These are phyloP conservation scores for Sordariomycetes sp. DNA, from an alignment of 2,329 filamentous ascomycete species.

Conservation along the genomic window DNA sequence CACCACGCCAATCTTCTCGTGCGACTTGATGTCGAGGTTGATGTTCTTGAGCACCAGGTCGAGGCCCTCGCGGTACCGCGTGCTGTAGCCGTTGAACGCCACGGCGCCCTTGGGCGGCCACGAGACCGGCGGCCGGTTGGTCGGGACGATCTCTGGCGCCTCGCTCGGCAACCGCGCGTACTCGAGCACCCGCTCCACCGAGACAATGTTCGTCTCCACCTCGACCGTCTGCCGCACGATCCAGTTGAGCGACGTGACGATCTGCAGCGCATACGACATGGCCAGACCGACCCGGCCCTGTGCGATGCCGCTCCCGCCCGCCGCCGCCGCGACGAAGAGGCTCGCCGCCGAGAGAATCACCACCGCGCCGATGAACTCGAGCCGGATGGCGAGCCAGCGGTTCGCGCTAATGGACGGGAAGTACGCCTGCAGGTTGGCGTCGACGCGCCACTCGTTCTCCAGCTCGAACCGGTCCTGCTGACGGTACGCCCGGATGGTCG, in stretches of 20 bases:
- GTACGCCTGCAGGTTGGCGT: slow-evolving; percentile 86
- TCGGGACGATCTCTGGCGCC: slow-evolving; percentile 84
- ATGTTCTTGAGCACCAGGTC: slow-evolving; percentile 91
- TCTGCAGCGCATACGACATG: slow-evolving; percentile 96
- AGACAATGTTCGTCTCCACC: slow-evolving; percentile 99
- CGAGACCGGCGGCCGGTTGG: slow-evolving; percentile 71
- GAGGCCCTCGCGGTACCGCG: slow-evolving; percentile 77
- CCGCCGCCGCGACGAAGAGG: slow-evolving; percentile 70
- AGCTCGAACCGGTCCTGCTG: slow-evolving; percentile 77
- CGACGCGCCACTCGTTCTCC: slow-evolving; percentile 96
- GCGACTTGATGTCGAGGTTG: slow-evolving; percentile 81
- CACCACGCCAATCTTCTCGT: slow-evolving; percentile 96
- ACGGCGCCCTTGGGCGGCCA: slow-evolving; percentile 88
- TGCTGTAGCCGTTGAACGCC: slow-evolving; percentile 86
- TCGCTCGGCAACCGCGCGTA: slow-evolving; percentile 87
- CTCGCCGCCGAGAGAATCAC: slow-evolving; percentile 83
- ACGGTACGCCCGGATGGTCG: slow-evolving; percentile 88
- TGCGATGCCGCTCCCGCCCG: slow-evolving; percentile 47
- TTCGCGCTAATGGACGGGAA: slow-evolving; percentile 92
- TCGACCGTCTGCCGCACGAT: slow-evolving; percentile 97
- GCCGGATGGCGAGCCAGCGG: slow-evolving; percentile 84
- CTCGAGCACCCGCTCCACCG: slow-evolving; percentile 92
- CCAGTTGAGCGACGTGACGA: slow-evolving; percentile 96
- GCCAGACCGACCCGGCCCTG: slow-evolving; percentile 76
- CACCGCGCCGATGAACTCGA: slow-evolving; percentile 89